Conservation (phyloP, 2,329 filamentous ascomycete species). For the Epichloe uncinata region DNA sequence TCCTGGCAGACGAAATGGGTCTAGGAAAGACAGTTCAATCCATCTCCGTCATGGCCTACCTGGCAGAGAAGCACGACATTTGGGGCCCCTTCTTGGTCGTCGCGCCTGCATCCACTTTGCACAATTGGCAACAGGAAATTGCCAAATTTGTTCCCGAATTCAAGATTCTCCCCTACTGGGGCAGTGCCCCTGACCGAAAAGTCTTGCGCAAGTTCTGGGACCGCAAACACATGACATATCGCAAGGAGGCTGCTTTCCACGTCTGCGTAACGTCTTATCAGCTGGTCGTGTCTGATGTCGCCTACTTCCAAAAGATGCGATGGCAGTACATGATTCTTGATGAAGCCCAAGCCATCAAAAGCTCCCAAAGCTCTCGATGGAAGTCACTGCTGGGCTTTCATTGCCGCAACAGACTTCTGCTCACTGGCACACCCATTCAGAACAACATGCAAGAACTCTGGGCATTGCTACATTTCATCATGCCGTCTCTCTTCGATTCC, state of each 20-base stretch:
- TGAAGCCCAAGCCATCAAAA: conserved; percentile 98
- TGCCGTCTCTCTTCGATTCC: conserved; percentile 96
- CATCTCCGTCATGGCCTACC: conserved; percentile 97
- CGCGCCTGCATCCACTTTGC: conserved; percentile 85
- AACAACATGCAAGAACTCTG: conserved; percentile 99
- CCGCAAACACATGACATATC: conserved; percentile 92
- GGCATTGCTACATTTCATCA: conserved; percentile 97
- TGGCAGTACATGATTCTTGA: conserved; percentile 99
- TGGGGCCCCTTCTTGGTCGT: conserved; percentile 98
- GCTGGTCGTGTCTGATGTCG: conserved; percentile 86
- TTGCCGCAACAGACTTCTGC: conserved; percentile 82
- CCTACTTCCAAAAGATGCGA: conserved; percentile 97
- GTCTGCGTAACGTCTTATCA: conserved; percentile 96
- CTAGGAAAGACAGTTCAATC: conserved; percentile 98
- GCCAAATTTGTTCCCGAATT: conserved; percentile 85
- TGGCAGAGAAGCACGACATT: conserved; percentile 93
- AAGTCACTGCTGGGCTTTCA: conserved; percentile 90
- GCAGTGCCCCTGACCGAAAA: conserved; percentile 84
- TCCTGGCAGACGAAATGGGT: conserved; percentile 98
- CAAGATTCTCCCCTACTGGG: conserved; percentile 97
- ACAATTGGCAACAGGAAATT: conserved; percentile 99
- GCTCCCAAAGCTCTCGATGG: conserved; percentile 90
- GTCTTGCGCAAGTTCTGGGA: conserved; percentile 98
- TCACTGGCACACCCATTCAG: conserved; percentile 95
- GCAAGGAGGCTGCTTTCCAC: conserved; percentile 85